A percentile compares a stretch with the other conserved stretches of the same genome.
These are phyloP conservation scores for Closterium sp. DNA, from an alignment of 139 green algal genomes.

Conservation along the genomic window DNA sequence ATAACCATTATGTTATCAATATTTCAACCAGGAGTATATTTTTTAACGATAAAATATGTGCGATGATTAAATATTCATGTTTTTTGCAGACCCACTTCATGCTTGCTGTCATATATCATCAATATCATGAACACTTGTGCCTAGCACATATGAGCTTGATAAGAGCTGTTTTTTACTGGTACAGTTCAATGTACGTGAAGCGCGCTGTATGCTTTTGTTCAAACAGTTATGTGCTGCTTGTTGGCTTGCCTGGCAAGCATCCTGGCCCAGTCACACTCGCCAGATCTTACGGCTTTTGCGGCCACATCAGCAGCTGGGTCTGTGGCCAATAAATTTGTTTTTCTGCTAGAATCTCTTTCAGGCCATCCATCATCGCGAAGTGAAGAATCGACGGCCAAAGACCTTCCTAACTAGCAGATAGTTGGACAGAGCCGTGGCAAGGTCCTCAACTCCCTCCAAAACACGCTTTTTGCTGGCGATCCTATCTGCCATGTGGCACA, in stretches of 20 bases:
- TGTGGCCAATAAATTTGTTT: background rate
- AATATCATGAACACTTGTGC: too few species aligned
- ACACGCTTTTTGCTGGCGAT: background rate
- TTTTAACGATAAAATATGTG: too few species aligned
- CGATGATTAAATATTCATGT: too few species aligned
- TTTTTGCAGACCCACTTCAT: too few species aligned
- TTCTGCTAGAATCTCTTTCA: background rate
- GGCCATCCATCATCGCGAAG: background rate
- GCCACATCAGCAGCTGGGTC: background rate
- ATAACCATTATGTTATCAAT: too few species aligned
- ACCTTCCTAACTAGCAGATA: background rate
- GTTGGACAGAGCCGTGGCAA: background rate
- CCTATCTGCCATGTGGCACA: background rate
- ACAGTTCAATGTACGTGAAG: too few species aligned
- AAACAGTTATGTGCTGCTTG: background rate
- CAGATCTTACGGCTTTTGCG: background rate
- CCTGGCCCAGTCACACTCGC: background rate
- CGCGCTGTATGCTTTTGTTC: too few species aligned
- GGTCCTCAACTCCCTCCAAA: background rate
- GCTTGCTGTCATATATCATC: background rate
- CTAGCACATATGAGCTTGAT: too few species aligned
- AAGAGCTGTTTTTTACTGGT: too few species aligned
- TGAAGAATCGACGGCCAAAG: background rate
- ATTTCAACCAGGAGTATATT: too few species aligned
- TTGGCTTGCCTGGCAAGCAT: background rate